These are phyloP conservation scores for Trichophyton schoenleinii DNA, from an alignment of 2,329 filamentous ascomycete species.

Conservation along the genomic window DNA sequence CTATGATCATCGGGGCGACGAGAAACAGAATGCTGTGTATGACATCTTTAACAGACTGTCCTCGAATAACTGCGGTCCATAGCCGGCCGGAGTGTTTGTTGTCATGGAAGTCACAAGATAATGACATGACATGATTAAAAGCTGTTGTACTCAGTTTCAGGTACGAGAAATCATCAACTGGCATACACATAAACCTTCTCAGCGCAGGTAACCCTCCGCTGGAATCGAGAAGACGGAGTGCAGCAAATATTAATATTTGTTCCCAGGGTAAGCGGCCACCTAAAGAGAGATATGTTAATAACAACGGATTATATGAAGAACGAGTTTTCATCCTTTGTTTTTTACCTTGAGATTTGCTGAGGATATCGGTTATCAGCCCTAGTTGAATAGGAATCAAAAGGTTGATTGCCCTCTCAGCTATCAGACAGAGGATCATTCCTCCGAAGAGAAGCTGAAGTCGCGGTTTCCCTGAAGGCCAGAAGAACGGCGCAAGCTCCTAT, in stretches of 20 bases:
- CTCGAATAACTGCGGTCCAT: conserved; percentile 53
- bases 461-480: conserved; percentile 60
- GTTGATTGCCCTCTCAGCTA: conserved; percentile 60
- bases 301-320: background rate
- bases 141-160: conserved; percentile 47
- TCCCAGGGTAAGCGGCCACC: conserved; percentile 38
- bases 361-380: conserved; percentile 61
- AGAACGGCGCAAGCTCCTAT: conserved; percentile 61
- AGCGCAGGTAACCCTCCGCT: conserved; percentile 41
- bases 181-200: conserved; percentile 41
- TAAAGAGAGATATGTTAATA: conserved; percentile 8
- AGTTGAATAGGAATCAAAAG: conserved; percentile 70
- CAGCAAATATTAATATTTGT: conserved; percentile 41
- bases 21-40: conserved; percentile 49
- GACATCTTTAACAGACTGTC: conserved; percentile 46
- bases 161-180: conserved; percentile 47
- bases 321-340: conserved; percentile 6
- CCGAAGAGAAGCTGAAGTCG: conserved; percentile 55
- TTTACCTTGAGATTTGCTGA: conserved; percentile 41
- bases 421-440: conserved; percentile 54
- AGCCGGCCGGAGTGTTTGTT: conserved; percentile 53
- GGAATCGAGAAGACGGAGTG: conserved; percentile 39
- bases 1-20: conserved; percentile 49
- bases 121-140: conserved; percentile 55
- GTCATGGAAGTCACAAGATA: conserved; percentile 59